These are phyloP conservation scores for Epichloe uncinata DNA, from an alignment of 2,329 filamentous ascomycete species.

Conservation along the genomic window DNA sequence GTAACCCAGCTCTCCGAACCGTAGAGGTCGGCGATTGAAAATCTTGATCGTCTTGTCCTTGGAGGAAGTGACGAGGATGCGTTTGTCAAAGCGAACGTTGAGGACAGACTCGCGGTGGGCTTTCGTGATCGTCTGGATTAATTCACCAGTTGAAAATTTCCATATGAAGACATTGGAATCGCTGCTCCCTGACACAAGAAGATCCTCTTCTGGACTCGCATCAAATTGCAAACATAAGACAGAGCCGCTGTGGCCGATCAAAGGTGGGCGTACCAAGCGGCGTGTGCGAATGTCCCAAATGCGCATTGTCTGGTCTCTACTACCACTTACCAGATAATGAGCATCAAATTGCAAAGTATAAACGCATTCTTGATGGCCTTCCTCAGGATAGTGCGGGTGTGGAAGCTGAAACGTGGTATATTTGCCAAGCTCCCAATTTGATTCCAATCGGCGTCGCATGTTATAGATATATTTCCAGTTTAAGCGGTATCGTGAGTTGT, in stretches of 20 bases:
- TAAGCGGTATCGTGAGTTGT: slow-evolving; percentile 43
- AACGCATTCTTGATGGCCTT: slow-evolving; percentile 84
- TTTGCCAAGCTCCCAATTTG: slow-evolving; percentile 78
- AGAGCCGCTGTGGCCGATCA: slow-evolving; percentile 68
- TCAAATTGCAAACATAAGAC: slow-evolving; percentile 95
- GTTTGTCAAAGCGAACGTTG: slow-evolving; percentile 83
- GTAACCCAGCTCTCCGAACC: slow-evolving; percentile 46
- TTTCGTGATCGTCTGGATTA: slow-evolving; percentile 59
- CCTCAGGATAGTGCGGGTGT: slow-evolving; percentile 63
- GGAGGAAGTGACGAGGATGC: slow-evolving; percentile 88
- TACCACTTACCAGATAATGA: slow-evolving; percentile 83
- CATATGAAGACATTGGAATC: slow-evolving; percentile 85
- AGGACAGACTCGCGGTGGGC: slow-evolving; percentile 86
- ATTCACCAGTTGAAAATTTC: slow-evolving; percentile 81
- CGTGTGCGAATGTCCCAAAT: slow-evolving; percentile 82
- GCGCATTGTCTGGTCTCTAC: slow-evolving; percentile 73
- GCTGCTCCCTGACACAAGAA: slow-evolving; percentile 92
- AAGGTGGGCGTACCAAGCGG: slow-evolving; percentile 58
- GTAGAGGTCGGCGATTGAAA: slow-evolving; percentile 69
- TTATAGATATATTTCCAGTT: slow-evolving; percentile 94
- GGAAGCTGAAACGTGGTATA: slow-evolving; percentile 84
- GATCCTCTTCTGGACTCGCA: slow-evolving; percentile 69
- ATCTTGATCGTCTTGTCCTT: slow-evolving; percentile 97
- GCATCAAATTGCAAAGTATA: slow-evolving; percentile 86
- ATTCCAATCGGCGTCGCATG: slow-evolving; percentile 70